Evolutionary conservation across 75 land plant genomes (phyloP).

Genomic region (Adiantum capillusveneris): DNA sequence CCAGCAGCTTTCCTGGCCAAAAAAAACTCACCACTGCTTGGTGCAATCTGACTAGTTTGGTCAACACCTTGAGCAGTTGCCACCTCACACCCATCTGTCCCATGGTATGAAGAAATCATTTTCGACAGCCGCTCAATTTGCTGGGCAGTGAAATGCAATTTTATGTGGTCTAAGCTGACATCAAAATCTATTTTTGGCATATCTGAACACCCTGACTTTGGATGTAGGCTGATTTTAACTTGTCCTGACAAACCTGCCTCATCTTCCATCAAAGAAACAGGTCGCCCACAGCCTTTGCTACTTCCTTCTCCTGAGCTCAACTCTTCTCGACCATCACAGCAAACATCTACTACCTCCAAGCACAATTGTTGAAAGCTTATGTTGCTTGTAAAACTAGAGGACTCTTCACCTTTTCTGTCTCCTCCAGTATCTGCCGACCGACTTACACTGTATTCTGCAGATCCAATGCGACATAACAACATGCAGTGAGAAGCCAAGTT

Average conservation of each 20-base stretch:
- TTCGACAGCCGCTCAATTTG: conserved; percentile 45
- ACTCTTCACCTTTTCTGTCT: background rate
- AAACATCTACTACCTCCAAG: conserved; percentile 43
- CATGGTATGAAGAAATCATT: conserved; percentile 29
- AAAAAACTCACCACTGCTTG: background rate
- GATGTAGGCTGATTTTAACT: conserved; percentile 64
- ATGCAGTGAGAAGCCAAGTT: background rate
- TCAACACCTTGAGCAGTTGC: background rate
- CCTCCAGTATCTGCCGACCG: conserved; percentile 34
- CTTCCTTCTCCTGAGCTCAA: background rate
- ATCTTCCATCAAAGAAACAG: conserved; percentile 38
- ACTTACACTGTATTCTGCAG: conserved; percentile 57
- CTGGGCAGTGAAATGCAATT: conserved; percentile 42
- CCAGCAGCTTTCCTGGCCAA: background rate
- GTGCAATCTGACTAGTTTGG: background rate
- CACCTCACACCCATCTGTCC: background rate
- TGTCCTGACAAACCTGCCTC: conserved; percentile 64
- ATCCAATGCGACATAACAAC: conserved; percentile 47
- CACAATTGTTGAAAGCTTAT: conserved; percentile 30
- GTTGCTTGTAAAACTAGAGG: background rate
- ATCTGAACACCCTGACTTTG: conserved; percentile 67
- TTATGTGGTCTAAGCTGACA: conserved; percentile 45
- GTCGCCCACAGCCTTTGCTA: conserved; percentile 9
- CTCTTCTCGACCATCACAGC: conserved; percentile 14
- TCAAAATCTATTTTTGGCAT: conserved; percentile 61